Percentiles rank a stretch among this genome's conserved stretches.
phyloP scores from a whole-genome alignment of 768 basidiomycete species.

The Calocybe indica region DNA sequence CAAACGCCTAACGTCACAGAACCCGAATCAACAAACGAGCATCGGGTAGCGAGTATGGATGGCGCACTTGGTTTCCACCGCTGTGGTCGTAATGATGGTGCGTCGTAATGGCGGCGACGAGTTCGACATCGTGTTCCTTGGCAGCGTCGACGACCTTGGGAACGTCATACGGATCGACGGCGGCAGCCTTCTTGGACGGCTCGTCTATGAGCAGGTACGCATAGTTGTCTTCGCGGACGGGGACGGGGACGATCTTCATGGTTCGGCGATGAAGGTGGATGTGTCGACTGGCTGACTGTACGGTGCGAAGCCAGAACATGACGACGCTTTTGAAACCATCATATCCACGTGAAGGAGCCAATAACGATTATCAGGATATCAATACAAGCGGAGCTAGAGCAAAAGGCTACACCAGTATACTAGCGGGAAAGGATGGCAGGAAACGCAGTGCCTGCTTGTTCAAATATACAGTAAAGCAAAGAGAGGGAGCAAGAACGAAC shows the following conservation, averaged over 20 bases:
- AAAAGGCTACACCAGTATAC: conserved; percentile 2
- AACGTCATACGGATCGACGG: conserved; percentile 77
- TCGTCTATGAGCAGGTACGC: conserved; percentile 80
- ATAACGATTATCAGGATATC: not conserved
- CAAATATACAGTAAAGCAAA: conserved; percentile 4
- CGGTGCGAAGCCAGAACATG: no score
- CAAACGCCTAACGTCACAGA: conserved; percentile 36
- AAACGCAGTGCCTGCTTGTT: conserved; percentile 10
- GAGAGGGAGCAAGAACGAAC: not conserved
- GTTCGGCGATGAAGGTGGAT: conserved; percentile 10
- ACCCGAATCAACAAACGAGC: not conserved
- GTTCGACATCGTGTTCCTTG: conserved; percentile 49
- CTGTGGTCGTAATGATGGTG: conserved; percentile 91
- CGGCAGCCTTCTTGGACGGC: conserved; percentile 60
- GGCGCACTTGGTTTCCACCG: conserved; percentile 72
- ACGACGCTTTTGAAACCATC: no score
- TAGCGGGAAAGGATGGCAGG: conserved; percentile 9
- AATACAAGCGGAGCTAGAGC: conserved; percentile 6
- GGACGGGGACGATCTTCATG: conserved; percentile 79
- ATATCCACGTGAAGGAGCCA: no score
- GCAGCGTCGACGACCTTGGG: conserved; percentile 62
- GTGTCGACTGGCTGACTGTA: no score
- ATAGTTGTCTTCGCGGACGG: conserved; percentile 79
- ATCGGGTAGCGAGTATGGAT: conserved; percentile 1
- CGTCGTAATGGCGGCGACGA: conserved; percentile 79